Evolutionary conservation across 2,329 filamentous ascomycete species (phyloP), one percentile per base, ranked within the genome.

Genomic region (Clonostachys byssicola): DNA sequence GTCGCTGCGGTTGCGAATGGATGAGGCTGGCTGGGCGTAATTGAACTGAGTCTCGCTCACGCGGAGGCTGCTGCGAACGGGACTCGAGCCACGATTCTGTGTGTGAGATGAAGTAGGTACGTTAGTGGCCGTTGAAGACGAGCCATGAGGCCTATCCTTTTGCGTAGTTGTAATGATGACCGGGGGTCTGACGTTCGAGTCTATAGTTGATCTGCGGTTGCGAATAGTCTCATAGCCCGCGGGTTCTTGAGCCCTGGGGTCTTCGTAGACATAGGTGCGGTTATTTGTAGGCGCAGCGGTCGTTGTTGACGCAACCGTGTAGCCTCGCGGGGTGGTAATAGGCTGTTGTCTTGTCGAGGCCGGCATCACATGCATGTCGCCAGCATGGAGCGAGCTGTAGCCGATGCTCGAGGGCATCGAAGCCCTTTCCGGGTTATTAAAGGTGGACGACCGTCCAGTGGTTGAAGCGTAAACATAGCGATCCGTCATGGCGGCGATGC

Each of bases 91-190:
- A 44, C 60, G 62, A 47, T 53, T 53, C 9, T 30, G 23, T 8
- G 46, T 62, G 18, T 35, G 64, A 63, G 43, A 65, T 56, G 52
- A 73, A 67, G 23, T 70, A 64, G 42, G 36, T 5, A 30, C 23
- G 23, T 30, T 30, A 30, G 8, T 30, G 9, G 23, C 23, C 23
- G 23, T 30, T 30, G 23, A 30, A 30, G 63, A 58, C n/a, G 64
- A 60, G 18, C 60, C 61, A 42, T 75, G 71, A 30, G 69, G 61
- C 33, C 64, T 61, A 44, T 65, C 60, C 47, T 68, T 70, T 48
- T 76, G 70, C 30, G 72, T 74, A 6, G 78, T 79, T 17, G 78
- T 83, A 51, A 83, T 72, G 48, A 82, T 77, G 54, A 82, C 73
- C 46, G 79, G 75, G 12, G 79, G 77, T 39, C 74, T 69, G 36